Evolutionary conservation across 1,139 yeast genomes (phyloP).

Genomic region (Debaryomycetaceae sp.): DNA sequence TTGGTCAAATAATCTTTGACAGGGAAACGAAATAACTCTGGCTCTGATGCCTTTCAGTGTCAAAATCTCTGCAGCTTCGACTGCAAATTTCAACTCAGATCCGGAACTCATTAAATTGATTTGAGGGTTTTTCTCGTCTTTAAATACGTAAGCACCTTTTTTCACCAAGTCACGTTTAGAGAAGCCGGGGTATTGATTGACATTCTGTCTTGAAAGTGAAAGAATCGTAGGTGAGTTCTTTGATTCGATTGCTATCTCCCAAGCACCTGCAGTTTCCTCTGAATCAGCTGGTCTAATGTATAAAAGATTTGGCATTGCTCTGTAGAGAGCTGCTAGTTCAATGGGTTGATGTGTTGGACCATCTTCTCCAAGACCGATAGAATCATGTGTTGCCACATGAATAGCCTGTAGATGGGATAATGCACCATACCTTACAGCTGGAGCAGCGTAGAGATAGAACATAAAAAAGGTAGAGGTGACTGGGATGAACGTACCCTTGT

Average conservation of each 20-base stretch:
- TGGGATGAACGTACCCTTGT: conserved; percentile 29
- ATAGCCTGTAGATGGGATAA: conserved; percentile 26
- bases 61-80: conserved; percentile 24
- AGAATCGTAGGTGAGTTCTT: conserved; percentile 17
- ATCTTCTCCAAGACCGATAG: conserved; percentile 36
- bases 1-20: conserved; percentile 8
- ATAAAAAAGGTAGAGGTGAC: conserved; percentile 33
- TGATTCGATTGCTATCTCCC: conserved; percentile 22
- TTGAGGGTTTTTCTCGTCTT: conserved; percentile 14
- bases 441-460: conserved; percentile 35
- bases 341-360: conserved; percentile 41
- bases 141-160: conserved; percentile 25
- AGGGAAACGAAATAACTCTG: conserved; percentile 30
- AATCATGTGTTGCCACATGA: conserved; percentile 37
- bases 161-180: conserved; percentile 18
- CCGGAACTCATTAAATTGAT: conserved; percentile 26
- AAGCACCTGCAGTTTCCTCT: conserved; percentile 27
- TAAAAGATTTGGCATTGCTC: conserved; percentile 30
- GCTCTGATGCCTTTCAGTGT: conserved; percentile 17
- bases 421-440: conserved; percentile 35
- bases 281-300: conserved; percentile 28
- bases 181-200: conserved; percentile 17
- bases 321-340: conserved; percentile 25
- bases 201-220: conserved; percentile 24
- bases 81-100: conserved; percentile 25